Conservation (phyloP, 169 alveolate genomes). For the Theileria luwenshuni region DNA sequence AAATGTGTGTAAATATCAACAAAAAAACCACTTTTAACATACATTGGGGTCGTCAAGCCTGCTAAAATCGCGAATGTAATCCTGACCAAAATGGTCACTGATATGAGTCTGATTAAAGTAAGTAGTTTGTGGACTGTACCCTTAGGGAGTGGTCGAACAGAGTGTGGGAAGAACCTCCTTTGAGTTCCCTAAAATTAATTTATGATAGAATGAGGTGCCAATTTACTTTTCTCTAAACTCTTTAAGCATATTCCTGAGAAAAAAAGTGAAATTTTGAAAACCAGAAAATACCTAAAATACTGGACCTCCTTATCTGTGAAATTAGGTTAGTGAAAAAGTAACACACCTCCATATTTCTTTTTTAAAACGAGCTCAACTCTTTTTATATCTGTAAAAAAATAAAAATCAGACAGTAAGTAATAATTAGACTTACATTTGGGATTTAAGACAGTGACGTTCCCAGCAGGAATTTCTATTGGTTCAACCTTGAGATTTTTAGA, state of each 20-base stretch:
- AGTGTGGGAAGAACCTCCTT: neutral
- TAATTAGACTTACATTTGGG: conserved; percentile 22
- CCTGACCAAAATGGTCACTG: conserved; percentile 12
- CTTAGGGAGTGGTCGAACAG: neutral
- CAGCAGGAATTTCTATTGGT: neutral
- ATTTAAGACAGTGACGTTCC: neutral
- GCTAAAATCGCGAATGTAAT: conserved; percentile 10
- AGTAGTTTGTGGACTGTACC: neutral
- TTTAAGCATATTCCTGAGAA: conserved; percentile 48
- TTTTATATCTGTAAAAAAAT: conserved; percentile 7
- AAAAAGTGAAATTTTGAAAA: too few relatives aligned
- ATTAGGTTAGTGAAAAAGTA: neutral
- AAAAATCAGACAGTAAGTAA: neutral
- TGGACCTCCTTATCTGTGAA: conserved; percentile 38
- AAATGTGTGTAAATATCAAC: conserved; percentile 7
- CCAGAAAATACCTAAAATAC: conserved; percentile 41
- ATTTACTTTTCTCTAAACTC: conserved; percentile 42
- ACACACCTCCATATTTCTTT: conserved; percentile 62
- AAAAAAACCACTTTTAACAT: neutral
- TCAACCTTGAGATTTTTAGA: neutral
- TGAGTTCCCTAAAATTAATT: neutral
- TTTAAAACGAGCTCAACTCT: conserved; percentile 49
- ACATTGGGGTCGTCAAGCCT: conserved; percentile 13
- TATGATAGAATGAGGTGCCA: neutral
- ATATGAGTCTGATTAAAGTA: neutral